These are phyloP conservation scores for Eucalyptus regnans DNA, from an alignment of 345 rosid species.

Conservation along the genomic window DNA sequence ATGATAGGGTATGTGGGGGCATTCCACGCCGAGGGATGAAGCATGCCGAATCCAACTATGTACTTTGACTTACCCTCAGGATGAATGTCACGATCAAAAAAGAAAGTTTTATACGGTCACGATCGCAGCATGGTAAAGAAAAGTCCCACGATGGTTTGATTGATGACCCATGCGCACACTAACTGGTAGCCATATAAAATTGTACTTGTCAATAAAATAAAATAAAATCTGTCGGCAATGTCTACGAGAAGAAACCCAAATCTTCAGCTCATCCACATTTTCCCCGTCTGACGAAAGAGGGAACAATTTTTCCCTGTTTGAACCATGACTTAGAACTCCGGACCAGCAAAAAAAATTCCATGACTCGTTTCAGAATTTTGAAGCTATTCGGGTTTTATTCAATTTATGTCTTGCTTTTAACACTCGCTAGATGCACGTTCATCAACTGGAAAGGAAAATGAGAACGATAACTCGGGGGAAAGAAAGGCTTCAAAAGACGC, in stretches of 20 bases:
- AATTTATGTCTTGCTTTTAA: neutral
- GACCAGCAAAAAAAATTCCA: neutral
- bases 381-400: neutral
- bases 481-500: neutral
- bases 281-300: neutral
- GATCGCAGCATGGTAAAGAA: neutral
- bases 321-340: neutral
- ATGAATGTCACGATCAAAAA: neutral
- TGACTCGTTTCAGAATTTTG: neutral
- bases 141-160: neutral
- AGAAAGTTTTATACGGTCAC: neutral
- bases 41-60: neutral
- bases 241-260: neutral
- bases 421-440: neutral
- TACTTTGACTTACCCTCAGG: neutral
- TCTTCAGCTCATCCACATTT: neutral
- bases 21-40: neutral
- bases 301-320: neutral
- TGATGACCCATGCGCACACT: neutral
- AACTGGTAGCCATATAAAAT: neutral
- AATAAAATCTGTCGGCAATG: neutral
- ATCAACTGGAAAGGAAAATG: neutral
- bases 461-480: neutral
- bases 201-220: neutral
- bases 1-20: neutral